phyloP scores from a whole-genome alignment of 306 rosid species.

The Quercus suber region DNA sequence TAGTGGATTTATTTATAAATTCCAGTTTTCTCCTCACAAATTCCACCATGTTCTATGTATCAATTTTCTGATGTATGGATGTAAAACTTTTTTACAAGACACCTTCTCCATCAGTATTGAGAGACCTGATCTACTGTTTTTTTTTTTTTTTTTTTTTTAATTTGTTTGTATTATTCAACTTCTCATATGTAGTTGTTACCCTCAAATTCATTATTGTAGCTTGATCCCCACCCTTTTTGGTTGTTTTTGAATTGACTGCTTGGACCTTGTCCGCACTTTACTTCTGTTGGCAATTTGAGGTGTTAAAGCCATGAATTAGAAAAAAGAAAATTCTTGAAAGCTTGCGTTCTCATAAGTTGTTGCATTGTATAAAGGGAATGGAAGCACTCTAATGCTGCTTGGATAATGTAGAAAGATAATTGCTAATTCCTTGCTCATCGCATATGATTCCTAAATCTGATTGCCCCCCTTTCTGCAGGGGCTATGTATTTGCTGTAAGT shows the following conservation, averaged over 20 bases:
- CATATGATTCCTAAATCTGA: constrained; percentile 5
- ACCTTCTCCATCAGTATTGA: background rate
- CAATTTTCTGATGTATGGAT: background rate
- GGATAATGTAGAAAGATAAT: background rate
- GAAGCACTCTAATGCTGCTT: background rate
- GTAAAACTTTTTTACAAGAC: background rate
- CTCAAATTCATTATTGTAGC: background rate
- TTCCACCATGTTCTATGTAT: background rate
- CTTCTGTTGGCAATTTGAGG: background rate
- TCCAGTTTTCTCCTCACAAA: background rate
- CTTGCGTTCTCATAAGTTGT: background rate
- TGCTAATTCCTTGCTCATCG: background rate
- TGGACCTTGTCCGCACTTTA: background rate
- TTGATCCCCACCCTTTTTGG: background rate
- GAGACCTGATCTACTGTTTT: background rate
- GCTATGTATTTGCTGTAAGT: constrained; percentile 98
- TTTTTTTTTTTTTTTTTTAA: background rate
- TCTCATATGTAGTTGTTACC: background rate
- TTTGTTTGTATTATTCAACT: background rate
- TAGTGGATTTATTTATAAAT: background rate
- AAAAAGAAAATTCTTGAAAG: background rate
- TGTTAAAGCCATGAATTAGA: background rate
- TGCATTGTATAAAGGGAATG: background rate
- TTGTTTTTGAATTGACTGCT: background rate
- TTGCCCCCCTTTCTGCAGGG: constrained; percentile 56